Percentiles rank a stretch among this genome's conserved stretches.
These are phyloP conservation scores for Boletus reticuloceps DNA, from an alignment of 768 basidiomycete genomes.

Conservation along the genomic window DNA sequence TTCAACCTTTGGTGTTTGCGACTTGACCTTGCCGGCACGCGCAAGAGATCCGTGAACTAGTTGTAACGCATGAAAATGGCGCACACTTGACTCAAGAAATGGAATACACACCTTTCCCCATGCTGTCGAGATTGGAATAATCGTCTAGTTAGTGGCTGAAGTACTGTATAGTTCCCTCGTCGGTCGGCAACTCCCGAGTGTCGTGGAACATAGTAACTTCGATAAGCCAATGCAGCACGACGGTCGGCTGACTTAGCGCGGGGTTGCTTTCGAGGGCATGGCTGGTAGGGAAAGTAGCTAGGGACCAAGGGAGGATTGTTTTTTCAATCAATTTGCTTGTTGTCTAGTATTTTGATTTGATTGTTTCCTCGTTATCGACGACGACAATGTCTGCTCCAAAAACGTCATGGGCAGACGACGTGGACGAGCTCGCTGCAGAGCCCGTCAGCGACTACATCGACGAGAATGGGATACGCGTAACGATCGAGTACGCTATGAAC, in stretches of 20 bases:
- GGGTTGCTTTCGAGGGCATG: no score
- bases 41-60: constrained; percentile 97
- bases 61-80: background rate
- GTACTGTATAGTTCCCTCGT: constrained; percentile 41
- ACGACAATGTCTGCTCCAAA: constrained; percentile 38
- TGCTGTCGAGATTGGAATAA: constrained; percentile 51
- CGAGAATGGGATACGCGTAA: constrained; percentile 85
- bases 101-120: constrained; percentile 64
- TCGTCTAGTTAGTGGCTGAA: constrained; percentile 18
- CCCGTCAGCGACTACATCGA: constrained; percentile 66
- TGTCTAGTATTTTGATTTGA: constrained; percentile 16
- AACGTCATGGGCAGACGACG: constrained; percentile 88
- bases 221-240: no score
- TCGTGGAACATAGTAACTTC: no score
- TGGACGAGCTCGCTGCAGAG: constrained; percentile 65
- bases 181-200: constrained; percentile 26
- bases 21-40: constrained; percentile 99
- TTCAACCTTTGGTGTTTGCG: constrained; percentile 96
- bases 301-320: background rate
- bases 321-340: constrained; percentile 1
- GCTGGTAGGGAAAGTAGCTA: no score
- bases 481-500: constrained; percentile 77
- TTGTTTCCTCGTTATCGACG: constrained; percentile 11
- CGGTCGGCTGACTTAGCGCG: no score
- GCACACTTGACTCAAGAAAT: background rate